Conservation (phyloP, 2,329 filamentous ascomycete species). For the Orbilia ellipsospora region DNA sequence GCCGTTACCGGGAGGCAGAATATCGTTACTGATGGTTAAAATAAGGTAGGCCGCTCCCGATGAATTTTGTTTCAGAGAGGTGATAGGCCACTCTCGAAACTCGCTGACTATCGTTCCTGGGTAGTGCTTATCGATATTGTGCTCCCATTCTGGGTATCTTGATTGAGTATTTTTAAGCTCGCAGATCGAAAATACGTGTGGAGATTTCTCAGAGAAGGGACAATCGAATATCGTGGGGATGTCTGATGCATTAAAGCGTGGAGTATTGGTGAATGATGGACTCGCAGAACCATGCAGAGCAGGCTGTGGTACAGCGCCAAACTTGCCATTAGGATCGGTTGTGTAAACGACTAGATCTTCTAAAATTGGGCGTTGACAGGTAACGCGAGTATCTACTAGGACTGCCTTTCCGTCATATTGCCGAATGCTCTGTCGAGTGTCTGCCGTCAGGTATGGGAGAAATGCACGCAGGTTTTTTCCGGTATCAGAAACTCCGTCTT, state of each 20-base stretch:
- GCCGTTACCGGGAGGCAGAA: constrained; percentile 9
- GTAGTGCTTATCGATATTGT: background rate
- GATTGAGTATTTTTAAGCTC: constrained; percentile 23
- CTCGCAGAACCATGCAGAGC: constrained; percentile 5
- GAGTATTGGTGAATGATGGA: constrained; percentile 13
- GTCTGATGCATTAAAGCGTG: constrained; percentile 32
- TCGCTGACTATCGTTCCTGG: constrained; percentile 29
- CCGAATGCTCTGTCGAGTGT: constrained; percentile 14
- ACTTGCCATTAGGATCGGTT: background rate
- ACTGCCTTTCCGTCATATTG: constrained; percentile 23
- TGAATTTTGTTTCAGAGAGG: constrained; percentile 22
- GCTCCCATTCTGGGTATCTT: background rate
- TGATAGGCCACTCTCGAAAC: constrained; percentile 13
- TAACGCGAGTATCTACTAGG: constrained; percentile 31
- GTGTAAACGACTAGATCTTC: constrained; percentile 28
- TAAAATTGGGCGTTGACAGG: constrained; percentile 26
- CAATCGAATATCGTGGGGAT: constrained; percentile 23
- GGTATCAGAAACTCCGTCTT: constrained; percentile 21
- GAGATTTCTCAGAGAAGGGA: constrained; percentile 9
- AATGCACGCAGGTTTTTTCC: constrained; percentile 27
- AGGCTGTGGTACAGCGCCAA: background rate
- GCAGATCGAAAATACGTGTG: constrained; percentile 8
- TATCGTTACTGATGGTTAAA: constrained; percentile 13
- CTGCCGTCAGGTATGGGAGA: constrained; percentile 17
- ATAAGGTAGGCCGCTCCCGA: constrained; percentile 23